Conservation (phyloP, 2,329 filamentous ascomycete species). For the Lithohypha guttulata region DNA sequence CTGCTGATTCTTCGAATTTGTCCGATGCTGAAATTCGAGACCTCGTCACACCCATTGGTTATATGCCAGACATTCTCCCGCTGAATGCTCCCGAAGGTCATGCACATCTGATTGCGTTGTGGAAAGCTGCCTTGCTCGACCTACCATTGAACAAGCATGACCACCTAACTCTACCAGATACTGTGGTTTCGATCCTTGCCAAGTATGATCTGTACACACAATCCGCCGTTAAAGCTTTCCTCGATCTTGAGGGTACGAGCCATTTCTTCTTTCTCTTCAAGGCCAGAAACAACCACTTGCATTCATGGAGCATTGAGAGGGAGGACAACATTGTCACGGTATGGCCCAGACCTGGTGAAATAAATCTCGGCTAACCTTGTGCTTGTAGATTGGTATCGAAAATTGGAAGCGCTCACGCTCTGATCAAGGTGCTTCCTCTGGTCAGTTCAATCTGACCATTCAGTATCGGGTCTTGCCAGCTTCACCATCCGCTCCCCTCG, state of each 20-base stretch:
- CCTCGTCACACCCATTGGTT: not conserved
- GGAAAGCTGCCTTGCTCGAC: slow-evolving; percentile 1
- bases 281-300: not conserved
- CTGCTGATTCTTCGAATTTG: no score
- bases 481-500: not conserved
- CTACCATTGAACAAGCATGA: not conserved
- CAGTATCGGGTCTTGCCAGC: slow-evolving; percentile 2
- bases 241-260: slow-evolving; percentile 1
- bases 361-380: no score
- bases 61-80: slow-evolving; percentile 2
- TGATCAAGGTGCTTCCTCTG: slow-evolving; percentile 1
- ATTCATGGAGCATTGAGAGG: slow-evolving; percentile 8
- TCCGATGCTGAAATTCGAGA: no score
- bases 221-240: slow-evolving; percentile 4
- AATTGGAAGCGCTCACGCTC: not conserved
- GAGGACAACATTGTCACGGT: slow-evolving; percentile 6
- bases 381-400: not conserved
- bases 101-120: slow-evolving; percentile 5
- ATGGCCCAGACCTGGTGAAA: not conserved
- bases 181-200: slow-evolving; percentile 7
- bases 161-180: slow-evolving; percentile 5
- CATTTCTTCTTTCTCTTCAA: slow-evolving; percentile 10
- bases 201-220: slow-evolving; percentile 5
- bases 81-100: slow-evolving; percentile 3
- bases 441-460: slow-evolving; percentile 9